Base-by-base conservation (phyloP, 208 protist genomes). In the Tetramitus jugosus region DNA sequence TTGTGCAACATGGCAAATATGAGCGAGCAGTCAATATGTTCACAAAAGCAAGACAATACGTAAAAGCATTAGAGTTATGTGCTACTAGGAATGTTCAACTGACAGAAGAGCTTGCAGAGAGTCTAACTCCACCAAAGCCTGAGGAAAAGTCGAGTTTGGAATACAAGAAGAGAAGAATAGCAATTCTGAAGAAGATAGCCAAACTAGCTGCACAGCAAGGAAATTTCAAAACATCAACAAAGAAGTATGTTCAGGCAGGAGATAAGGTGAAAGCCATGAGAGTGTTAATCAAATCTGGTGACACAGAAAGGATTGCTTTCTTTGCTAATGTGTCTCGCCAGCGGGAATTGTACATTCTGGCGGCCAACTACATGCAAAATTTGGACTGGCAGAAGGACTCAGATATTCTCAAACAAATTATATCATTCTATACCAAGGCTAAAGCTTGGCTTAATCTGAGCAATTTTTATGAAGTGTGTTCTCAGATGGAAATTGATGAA, bases 241-340 rank as follows among this genome's bases (percentile, higher is more conserved):
- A 94, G 78, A 93, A 94, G 80, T 96, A 94, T 83, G 94, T 92
- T 14, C 91, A 97, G 82, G 88, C 91, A 1, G 94, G 93, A n/a
- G 93, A 97, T 68, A 91, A 93, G 42, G 76, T 96, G 20, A 94
- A 95, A 90, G 95, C 94, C 39, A 93, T 98, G 88, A 96, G 97
- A 79, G 93, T 94, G 85, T 89, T 98, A 20, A 90, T 98, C 86
- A 93, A 93, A 71, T 94, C 93, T 6, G 94, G 94, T 60, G 94
- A 98, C 82, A 93, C 91, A 35, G 90, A 95, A 62, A 97, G 97
- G 84, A 94, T 98, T 75, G 94, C 97, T 78, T 96, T 96, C 85
- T 98, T 96, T 82, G 94, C 95, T 0, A 94, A 93, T 79, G 92
- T 97, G 82, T 96, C 93, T 17, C 88, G 93, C 46, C 90, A 92